Evolutionary conservation across 371 early-diverging fungal genomes (phyloP).

Genomic region (Batkoa obscura): DNA sequence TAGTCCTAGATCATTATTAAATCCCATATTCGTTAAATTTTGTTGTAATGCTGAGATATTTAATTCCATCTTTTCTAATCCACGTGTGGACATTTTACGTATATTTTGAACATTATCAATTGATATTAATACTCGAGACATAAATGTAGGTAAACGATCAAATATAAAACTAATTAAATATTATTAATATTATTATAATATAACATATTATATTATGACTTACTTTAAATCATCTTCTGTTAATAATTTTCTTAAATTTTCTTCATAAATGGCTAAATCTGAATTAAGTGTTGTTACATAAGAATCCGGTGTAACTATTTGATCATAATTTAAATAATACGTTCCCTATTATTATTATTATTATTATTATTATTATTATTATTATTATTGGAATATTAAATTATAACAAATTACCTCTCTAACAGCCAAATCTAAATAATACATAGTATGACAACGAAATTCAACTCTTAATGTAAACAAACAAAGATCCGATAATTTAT

Average conservation of each 20-base stretch:
- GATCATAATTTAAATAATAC: slow-evolving; percentile 41
- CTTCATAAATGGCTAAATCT: slow-evolving; percentile 56
- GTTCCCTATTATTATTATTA: too few species aligned
- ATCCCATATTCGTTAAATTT: slow-evolving; percentile 59
- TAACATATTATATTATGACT: slow-evolving; percentile 4
- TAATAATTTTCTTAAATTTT: slow-evolving; percentile 38
- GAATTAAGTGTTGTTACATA: slow-evolving; percentile 61
- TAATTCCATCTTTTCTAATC: slow-evolving; percentile 57
- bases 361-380: too few species aligned
- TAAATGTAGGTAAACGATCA: slow-evolving; percentile 57
- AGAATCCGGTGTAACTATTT: slow-evolving; percentile 64
- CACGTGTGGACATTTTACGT: slow-evolving; percentile 44
- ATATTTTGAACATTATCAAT: slow-evolving; percentile 46
- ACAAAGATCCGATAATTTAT: slow-evolving; percentile 53
- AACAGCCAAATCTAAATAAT: slow-evolving; percentile 72
- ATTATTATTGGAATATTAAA: slow-evolving; percentile 11
- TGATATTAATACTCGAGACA: slow-evolving; percentile 42
- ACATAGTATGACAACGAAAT: slow-evolving; percentile 66
- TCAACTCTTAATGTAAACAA: slow-evolving; percentile 66
- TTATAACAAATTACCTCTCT: slow-evolving; percentile 40
- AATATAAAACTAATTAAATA: slow-evolving; percentile 39
- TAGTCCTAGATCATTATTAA: slow-evolving; percentile 40
- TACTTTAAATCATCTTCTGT: slow-evolving; percentile 40
- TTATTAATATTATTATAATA: neutral
- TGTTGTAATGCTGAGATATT: slow-evolving; percentile 73